Evolutionary conservation across 768 basidiomycete species (phyloP).

Genomic region (Infundibulicybe gibba): DNA sequence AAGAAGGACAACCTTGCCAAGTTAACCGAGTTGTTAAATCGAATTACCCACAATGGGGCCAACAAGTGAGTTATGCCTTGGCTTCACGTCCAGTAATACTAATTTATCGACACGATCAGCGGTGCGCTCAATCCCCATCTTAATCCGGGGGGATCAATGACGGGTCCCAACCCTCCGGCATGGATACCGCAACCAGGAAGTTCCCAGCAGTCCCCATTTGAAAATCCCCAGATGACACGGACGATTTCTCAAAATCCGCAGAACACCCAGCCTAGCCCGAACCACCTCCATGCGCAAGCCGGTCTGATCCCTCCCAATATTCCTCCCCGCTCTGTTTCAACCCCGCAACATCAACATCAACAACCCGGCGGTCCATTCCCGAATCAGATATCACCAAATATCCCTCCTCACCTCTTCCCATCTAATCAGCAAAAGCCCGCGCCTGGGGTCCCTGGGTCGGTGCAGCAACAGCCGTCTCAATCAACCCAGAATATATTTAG

Average conservation of each 20-base stretch:
- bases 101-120: slow-evolving; percentile 2
- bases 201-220: slow-evolving; percentile 2
- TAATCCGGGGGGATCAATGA: slow-evolving; percentile 13
- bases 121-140: slow-evolving; percentile 15
- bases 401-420: not conserved
- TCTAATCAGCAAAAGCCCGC: slow-evolving; percentile 3
- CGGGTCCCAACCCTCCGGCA: slow-evolving; percentile 9
- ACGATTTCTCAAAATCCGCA: slow-evolving; percentile 5
- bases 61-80: slow-evolving; percentile 27
- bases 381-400: slow-evolving; percentile 20
- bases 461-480: not conserved
- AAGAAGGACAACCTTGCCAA: slow-evolving; percentile 38
- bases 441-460: not conserved
- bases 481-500: slow-evolving; percentile 1
- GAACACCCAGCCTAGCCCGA: slow-evolving; percentile 19
- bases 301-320: slow-evolving; percentile 14
- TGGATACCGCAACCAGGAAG: slow-evolving; percentile 11
- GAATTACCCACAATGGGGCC: slow-evolving; percentile 10
- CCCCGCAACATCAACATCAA: slow-evolving; percentile 31
- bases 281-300: slow-evolving; percentile 26
- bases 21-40: slow-evolving; percentile 24
- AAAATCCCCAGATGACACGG: not conserved
- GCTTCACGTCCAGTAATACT: not conserved
- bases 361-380: slow-evolving; percentile 17
- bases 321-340: slow-evolving; percentile 34